phyloP scores from a whole-genome alignment of 1,284 basidiomycete species.

The Nidula niveotomentosa region DNA sequence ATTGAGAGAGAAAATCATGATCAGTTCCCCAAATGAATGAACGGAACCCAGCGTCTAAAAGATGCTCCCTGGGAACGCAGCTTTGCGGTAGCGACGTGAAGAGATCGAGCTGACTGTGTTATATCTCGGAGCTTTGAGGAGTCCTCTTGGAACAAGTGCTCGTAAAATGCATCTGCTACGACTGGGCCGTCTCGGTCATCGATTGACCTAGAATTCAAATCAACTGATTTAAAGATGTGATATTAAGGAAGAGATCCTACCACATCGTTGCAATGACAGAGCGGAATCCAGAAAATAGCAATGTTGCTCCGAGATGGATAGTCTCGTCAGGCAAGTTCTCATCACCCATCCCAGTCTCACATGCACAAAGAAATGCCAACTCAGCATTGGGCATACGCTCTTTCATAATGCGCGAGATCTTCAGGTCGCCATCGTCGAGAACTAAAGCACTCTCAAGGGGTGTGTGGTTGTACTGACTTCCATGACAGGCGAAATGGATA shows the following conservation, averaged over 20 bases:
- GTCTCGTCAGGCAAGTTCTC: constrained; percentile 10
- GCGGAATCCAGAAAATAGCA: constrained; percentile 12
- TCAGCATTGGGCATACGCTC: constrained; percentile 3
- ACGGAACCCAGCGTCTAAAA: constrained; percentile 12
- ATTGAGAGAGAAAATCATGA: too few species aligned
- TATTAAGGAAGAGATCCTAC: constrained; percentile 3
- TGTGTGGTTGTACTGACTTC: constrained; percentile 8
- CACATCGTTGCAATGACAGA: constrained; percentile 18
- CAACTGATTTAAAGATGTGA: not conserved
- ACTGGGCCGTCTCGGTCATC: not conserved
- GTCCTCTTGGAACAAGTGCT: not conserved
- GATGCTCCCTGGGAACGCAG: constrained; percentile 5
- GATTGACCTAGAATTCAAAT: constrained; percentile 1
- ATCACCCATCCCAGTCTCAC: constrained; percentile 1
- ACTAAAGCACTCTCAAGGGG: constrained; percentile 12
- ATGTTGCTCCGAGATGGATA: constrained; percentile 13
- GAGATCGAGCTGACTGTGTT: constrained; percentile 2
- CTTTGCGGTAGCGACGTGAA: constrained; percentile 5
- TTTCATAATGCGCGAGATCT: constrained; percentile 11
- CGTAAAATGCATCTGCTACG: constrained; percentile 1
- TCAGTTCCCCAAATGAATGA: constrained; percentile 11
- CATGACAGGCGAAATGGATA: constrained; percentile 16
- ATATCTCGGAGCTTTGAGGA: not conserved
- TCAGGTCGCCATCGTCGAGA: constrained; percentile 10
- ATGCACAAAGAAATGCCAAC: constrained; percentile 7